Base-by-base conservation (phyloP, 2,329 filamentous ascomycete species). In the Onygena corvina region DNA sequence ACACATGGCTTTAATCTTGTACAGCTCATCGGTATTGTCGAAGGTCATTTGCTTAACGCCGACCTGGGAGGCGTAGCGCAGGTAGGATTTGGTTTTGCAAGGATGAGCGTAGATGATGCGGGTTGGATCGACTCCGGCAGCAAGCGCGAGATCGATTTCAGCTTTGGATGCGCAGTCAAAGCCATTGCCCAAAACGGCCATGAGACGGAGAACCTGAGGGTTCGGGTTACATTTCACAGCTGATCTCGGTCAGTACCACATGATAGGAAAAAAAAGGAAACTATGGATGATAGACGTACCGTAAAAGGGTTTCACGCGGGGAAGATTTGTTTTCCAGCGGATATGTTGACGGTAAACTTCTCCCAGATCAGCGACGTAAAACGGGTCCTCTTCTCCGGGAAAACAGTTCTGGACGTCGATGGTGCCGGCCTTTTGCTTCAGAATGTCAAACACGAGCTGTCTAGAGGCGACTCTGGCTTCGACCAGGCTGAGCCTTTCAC, bases 191-290 rank as follows among this genome's bases (percentile, higher is more conserved):
- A 98, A 77, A 58, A 80, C 81, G 54, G 86, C 81, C 61, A 98
- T 81, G 57, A 98, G 84, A 64, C 83, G 83, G 57, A 98, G 76
- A 55, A 98, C 83, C 70, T 86, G 82, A 45, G 83, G 79, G 70
- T 98, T 90, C 23, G 90, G 89, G 76, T 98, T 98, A 73, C 92
- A 98, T 74, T 98, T 98, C 75, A 98, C 90, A 59, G 90, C 90
- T 90, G 58, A n/a, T 18, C 52, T 34, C 18, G 27, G 25, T 34
- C 33, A 20, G 45, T 30, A 36, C n/a, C n/a, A 40, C 12, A 40
- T 12, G 11, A 20, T 49, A 29, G 8, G 11, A 23, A 50, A 29
- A n/a, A 3, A 23, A 20, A 4, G 7, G 14, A 31, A 31, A 21
- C n/a, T n/a, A n/a, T 3, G 21, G n/a, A 46, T 23, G 34, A 7